Percentiles rank a stretch among this genome's conserved stretches.
These are phyloP conservation scores for Cystofilobasidium capitatum DNA, from an alignment of 768 basidiomycete genomes.

Conservation along the genomic window DNA sequence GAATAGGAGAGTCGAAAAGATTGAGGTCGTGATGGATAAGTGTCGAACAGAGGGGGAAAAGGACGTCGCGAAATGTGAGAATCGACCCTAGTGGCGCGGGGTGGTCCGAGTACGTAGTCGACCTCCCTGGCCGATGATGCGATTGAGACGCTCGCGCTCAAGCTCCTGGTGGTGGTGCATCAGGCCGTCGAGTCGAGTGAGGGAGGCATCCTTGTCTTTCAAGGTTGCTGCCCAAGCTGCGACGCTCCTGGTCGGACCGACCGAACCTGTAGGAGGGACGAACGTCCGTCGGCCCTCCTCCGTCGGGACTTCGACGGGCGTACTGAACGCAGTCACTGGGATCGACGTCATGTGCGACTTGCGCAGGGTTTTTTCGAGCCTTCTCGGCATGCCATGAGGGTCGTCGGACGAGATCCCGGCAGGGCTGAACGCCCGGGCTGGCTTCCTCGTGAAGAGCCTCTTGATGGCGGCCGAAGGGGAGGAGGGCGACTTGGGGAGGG, in stretches of 20 bases:
- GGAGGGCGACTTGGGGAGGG: not conserved
- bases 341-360: too few relatives aligned
- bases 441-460: not conserved
- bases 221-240: not conserved
- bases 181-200: not conserved
- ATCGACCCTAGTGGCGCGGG: too few relatives aligned
- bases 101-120: not conserved
- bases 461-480: not conserved
- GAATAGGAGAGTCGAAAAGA: too few relatives aligned
- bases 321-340: too few relatives aligned
- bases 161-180: conserved; percentile 5
- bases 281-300: too few relatives aligned
- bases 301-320: not conserved
- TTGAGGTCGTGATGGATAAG: too few relatives aligned
- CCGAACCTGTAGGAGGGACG: not conserved
- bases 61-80: too few relatives aligned
- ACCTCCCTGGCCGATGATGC: not conserved
- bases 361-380: not conserved
- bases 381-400: not conserved
- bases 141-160: not conserved
- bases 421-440: not conserved
- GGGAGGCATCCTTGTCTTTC: not conserved
- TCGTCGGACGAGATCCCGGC: not conserved
- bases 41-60: too few relatives aligned
- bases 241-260: not conserved